Percentiles rank a stretch among this genome's conserved stretches.
Conservation (phyloP, 2,329 filamentous ascomycete species). For the Albifimbria verrucaria region DNA sequence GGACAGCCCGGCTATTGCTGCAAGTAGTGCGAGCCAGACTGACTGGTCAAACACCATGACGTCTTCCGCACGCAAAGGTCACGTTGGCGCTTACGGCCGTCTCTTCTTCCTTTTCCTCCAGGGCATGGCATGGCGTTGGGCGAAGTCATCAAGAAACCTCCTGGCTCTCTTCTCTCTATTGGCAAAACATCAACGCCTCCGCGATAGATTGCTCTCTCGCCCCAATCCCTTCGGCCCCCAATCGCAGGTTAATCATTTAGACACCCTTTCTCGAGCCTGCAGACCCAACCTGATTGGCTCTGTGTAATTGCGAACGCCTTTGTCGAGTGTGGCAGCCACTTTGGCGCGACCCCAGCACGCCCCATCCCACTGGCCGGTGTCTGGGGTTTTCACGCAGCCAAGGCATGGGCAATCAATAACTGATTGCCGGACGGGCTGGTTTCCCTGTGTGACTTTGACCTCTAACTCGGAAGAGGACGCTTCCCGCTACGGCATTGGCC, state of each 20-base stretch:
- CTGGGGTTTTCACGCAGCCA: no score
- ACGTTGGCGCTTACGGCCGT: not conserved
- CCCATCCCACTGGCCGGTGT: not conserved
- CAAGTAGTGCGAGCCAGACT: not conserved
- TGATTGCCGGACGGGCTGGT: not conserved
- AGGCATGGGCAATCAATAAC: no score
- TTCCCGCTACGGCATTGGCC: no score
- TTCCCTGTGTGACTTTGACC: not conserved
- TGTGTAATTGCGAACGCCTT: not conserved
- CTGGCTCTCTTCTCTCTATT: no score
- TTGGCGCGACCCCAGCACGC: not conserved
- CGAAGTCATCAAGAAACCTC: no score
- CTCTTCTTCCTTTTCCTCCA: no score
- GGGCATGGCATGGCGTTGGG: no score
- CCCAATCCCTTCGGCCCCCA: no score
- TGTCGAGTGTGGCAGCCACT: not conserved
- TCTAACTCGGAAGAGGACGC: not conserved
- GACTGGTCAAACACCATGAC: not conserved
- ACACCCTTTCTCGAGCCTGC: not conserved
- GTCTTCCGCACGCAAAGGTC: not conserved
- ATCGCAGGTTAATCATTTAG: no score
- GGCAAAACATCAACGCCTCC: no score
- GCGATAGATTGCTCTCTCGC: no score
- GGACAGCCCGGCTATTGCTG: not conserved
- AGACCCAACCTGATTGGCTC: not conserved